Base-by-base conservation (phyloP, 345 rosid species). In the Pistacia vera region DNA sequence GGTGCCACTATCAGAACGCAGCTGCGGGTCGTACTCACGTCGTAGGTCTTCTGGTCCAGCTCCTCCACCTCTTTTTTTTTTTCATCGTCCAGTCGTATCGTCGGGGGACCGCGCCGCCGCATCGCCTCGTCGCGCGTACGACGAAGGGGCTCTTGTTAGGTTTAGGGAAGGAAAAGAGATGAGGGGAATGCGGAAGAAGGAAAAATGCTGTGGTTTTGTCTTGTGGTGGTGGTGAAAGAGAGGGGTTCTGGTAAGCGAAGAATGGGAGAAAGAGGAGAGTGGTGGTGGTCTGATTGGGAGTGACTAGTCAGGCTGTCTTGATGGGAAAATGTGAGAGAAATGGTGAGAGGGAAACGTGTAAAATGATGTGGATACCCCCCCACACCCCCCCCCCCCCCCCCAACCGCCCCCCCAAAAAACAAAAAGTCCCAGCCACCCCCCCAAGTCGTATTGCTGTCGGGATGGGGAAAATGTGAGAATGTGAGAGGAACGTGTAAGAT, bases 51-150 rank as follows among this genome's bases (percentile, higher is more conserved):
- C 87, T 95, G 90, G 82, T 95, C 98, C 4, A 91, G 80, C 82
- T 95, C 99, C 70, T 91, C 99, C 5, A 84, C 87, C 71, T 95
- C 97, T n/a, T n/a, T n/a, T n/a, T n/a, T n/a, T n/a, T n/a, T n/a
- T 16, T 93, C 93, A 25, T 93, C 99, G 78, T 91, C 93, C 88
- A 90, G 79, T 88, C 93, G 85, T 89, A 95, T 90, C 99, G 57
- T 89, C 94, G n/a, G n/a, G 33, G 80, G 84, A 44, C 90, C 88
- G 4, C 96, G 10, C 81, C 80, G 56, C 97, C 1, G 66, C 92
- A 36, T 93, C 99, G 59, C 85, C 92, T 91, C 99, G 78, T 89
- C 98, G 87, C 92, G 14, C 85, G 86, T 59, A 83, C 90, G 11
- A 91, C 57, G 72, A 92, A 80, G 4, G 86, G 81, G 80, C 72